These are phyloP conservation scores for Phytophthora lateralis DNA, from an alignment of 352 stramenopile species.

Conservation along the genomic window DNA sequence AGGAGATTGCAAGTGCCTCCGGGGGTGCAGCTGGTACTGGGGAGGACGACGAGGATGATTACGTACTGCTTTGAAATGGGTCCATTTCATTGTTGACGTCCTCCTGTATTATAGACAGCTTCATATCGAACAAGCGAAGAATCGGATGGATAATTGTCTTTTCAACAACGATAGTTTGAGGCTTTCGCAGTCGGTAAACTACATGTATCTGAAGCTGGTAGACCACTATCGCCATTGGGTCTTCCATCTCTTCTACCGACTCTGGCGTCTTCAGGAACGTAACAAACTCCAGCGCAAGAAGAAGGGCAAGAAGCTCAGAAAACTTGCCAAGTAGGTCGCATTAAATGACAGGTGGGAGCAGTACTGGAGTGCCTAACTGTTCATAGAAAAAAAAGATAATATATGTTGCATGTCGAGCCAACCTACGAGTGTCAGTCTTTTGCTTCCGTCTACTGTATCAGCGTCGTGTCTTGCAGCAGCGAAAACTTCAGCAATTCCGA, in stretches of 20 bases:
- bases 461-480: no score
- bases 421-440: not conserved
- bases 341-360: constrained; percentile 15
- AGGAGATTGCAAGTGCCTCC: constrained; percentile 33
- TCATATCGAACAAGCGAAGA: constrained; percentile 16
- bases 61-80: constrained; percentile 64
- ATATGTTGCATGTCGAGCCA: constrained; percentile 34
- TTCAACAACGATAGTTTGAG: no score
- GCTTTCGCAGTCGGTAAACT: no score
- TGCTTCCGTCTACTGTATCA: no score
- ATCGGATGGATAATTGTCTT: not conserved
- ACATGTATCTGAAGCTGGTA: no score
- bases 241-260: no score
- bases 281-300: constrained; percentile 45
- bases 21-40: constrained; percentile 13
- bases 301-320: constrained; percentile 61
- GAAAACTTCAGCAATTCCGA: no score
- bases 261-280: no score
- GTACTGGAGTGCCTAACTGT: constrained; percentile 13
- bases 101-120: constrained; percentile 39
- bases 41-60: constrained; percentile 70
- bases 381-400: constrained; percentile 45
- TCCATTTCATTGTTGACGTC: not conserved
- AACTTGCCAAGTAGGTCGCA: constrained; percentile 67
- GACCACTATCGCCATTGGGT: no score